phyloP scores from a whole-genome alignment of 208 protist genomes.

The Naegleria gruberi region DNA sequence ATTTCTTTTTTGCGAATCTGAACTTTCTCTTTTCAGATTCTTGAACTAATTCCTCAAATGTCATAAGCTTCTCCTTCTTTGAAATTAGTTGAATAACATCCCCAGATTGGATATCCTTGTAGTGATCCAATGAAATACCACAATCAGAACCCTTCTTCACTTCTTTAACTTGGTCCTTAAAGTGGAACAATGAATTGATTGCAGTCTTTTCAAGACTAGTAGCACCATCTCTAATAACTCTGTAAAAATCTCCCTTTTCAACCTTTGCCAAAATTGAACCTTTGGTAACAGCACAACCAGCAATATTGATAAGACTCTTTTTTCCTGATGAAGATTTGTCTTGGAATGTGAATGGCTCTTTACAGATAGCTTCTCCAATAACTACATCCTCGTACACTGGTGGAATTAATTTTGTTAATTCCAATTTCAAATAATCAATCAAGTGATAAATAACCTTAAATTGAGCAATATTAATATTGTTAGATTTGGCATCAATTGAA shows the following conservation, averaged over 20 bases:
- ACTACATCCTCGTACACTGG: conserved; percentile 27
- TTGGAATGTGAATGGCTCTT: conserved; percentile 33
- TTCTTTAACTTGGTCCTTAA: conserved; percentile 47
- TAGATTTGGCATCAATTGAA: not conserved
- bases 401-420: conserved; percentile 30
- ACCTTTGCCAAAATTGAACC: conserved; percentile 31
- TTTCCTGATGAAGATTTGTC: conserved; percentile 22
- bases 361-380: conserved; percentile 34
- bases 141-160: conserved; percentile 44
- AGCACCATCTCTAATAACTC: conserved; percentile 27
- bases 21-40: not conserved
- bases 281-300: conserved; percentile 36
- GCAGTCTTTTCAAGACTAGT: conserved; percentile 21
- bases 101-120: conserved; percentile 25
- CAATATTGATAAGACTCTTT: conserved; percentile 29
- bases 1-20: not conserved
- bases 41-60: not conserved
- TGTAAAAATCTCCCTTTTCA: not conserved
- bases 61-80: not conserved
- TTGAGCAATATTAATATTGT: conserved; percentile 26
- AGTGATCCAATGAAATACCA: conserved; percentile 41
- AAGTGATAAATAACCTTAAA: conserved; percentile 50
- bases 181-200: conserved; percentile 34
- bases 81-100: conserved; percentile 32
- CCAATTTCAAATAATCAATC: conserved; percentile 34